A percentile compares a stretch with the other conserved stretches of the same genome.
These are phyloP conservation scores for Salvia miltiorrhiza DNA, from an alignment of 257 asterid genomes.

Conservation along the genomic window DNA sequence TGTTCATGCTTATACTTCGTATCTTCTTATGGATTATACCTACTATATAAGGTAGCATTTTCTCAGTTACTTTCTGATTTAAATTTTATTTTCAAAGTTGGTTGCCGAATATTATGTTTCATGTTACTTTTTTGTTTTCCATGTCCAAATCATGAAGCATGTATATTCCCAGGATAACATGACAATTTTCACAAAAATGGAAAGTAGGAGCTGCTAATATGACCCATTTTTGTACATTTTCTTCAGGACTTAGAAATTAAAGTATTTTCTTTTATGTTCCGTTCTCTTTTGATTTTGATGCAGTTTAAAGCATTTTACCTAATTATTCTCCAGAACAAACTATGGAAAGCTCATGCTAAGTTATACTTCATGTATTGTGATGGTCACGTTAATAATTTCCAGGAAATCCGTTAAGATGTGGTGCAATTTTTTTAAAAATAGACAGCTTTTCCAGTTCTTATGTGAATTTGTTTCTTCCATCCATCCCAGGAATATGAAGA, in stretches of 20 bases:
- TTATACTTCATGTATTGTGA: not conserved
- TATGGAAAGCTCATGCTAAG: not conserved
- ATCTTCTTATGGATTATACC: slow-evolving; percentile 78
- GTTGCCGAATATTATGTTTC: not conserved
- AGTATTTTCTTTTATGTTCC: not conserved
- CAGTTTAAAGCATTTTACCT: not conserved
- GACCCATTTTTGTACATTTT: not conserved
- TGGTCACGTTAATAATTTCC: not conserved
- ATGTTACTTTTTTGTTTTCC: not conserved
- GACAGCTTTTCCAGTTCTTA: not conserved
- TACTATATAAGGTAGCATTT: slow-evolving; percentile 70
- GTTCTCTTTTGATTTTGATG: not conserved
- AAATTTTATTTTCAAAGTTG: not conserved
- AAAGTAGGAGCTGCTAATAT: not conserved
- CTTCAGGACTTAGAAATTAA: not conserved
- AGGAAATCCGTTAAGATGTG: not conserved
- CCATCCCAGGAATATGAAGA: slow-evolving; percentile 65
- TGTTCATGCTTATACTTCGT: slow-evolving; percentile 68
- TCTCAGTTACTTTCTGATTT: slow-evolving; percentile 10
- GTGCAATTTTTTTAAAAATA: not conserved
- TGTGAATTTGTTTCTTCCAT: slow-evolving; percentile 10
- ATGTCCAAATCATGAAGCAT: not conserved
- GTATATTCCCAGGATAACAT: not conserved
- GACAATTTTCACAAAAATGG: not conserved
- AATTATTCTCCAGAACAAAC: not conserved